Base-by-base conservation (phyloP, 2,329 filamentous ascomycete species). In the Colletotrichum australisinense region DNA sequence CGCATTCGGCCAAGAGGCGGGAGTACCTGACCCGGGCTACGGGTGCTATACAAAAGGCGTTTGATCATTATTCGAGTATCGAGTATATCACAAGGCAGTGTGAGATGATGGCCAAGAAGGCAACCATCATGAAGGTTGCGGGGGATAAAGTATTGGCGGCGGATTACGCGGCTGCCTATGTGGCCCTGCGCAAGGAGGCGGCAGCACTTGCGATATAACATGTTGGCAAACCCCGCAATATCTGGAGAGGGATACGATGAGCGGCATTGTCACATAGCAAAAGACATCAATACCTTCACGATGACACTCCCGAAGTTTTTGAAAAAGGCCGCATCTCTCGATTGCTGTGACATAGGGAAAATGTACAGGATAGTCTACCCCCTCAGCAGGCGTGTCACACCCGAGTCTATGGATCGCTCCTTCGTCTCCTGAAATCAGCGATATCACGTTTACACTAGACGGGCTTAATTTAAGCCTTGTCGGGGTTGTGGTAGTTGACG, bases 401-500 rank as follows among this genome's bases (percentile, higher is more conserved):
- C 46, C 28, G 38, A 67, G 62, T 74, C 72, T 74, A 67, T 67
- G 72, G 68, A 67, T 72, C 63, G 67, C 67, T 67, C 63, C 68
- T 26, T 59, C 57, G 26, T 32, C 35, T 58, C 28, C 35, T 26
- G n/a, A 30, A 12, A 32, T 42, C 58, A 52, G 60, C 70, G 46
- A 53, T 46, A 30, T 63, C 28, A 63, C 49, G 56, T 66, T 65
- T 63, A 65, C 42, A 56, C 55, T 56, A 32, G 32, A 53, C 16
- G 30, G 24, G 28, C 35, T 65, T 65, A 70, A 28, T 42, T 65
- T 70, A 73, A 35, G 83, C 81, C 90, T 94, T 95, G 88, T 97
- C 93, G 88, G 93, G 93, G 89, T 97, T 95, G 92, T 98, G 95
- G 89, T 97, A 96, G 92, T 98, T 98, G 88, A 98, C 95, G 73